Base-by-base conservation (phyloP, 2,329 filamentous ascomycete genomes). In the Fusarium torreyae region DNA sequence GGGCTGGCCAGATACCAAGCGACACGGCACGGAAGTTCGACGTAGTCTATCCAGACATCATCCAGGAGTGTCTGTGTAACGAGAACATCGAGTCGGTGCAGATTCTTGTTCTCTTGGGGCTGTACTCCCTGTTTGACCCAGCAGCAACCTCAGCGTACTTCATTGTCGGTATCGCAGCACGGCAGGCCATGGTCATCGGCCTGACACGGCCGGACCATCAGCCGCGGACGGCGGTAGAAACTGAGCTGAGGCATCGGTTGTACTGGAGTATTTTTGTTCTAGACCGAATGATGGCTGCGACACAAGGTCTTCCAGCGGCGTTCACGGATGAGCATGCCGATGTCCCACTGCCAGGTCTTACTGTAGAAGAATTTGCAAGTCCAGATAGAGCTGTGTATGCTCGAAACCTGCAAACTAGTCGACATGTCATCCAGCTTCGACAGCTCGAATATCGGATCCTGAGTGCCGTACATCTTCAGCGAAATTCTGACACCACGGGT, bases 191-290 rank as follows among this genome's bases (percentile, higher is more conserved):
- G 63, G 70, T 80, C 10, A 72, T 82, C 2, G 80, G 81, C 4
- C 70, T 83, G 2, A 79, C 76, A 10, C 76, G 79, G 2, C 74
- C 75, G 2, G 73, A 77, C 5, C 77, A 78, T 18, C 69, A 76
- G 15, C 56, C 69, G 3, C 64, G 60, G 14, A 71, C 64, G 9
- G 72, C 71, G 1, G 76, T 63, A 45, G 77, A 77, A 24, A 74
- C 69, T 17, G 79, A 77, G 64, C 68, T 79, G 22, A 77, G 78
- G 1, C 80, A 81, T 48, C 80, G 82, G 2, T 73, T 84, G 1
- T 81, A 79, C 58, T 84, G 82, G 82, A 83, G 81, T 42, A 80
- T 83, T 8, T 83, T 79, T 61, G 80, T 82, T 2, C 71, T 84
- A 3, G 82, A 84, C 57, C 78, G 82, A 18, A 84, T 84, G 82